Percentiles rank a stretch among this genome's conserved stretches.
Conservation (phyloP, 768 basidiomycete genomes). For the Asterophora lycoperdoides region DNA sequence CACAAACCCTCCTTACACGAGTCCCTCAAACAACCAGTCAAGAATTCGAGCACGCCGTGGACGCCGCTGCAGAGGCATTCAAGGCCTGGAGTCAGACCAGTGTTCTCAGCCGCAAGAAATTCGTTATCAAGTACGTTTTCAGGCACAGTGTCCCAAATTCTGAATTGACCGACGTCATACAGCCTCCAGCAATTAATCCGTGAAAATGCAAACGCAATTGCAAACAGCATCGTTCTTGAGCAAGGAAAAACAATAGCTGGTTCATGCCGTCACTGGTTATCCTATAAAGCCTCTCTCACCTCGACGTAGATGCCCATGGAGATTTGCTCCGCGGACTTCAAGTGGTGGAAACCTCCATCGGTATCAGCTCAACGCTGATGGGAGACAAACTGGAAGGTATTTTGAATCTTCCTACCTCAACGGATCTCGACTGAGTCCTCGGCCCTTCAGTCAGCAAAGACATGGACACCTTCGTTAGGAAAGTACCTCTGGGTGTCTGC, state of each 20-base stretch:
- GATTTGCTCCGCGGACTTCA: slow-evolving; percentile 92
- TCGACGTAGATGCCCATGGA: slow-evolving; percentile 77
- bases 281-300: background rate
- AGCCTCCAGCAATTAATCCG: slow-evolving; percentile 88
- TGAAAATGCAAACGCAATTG: slow-evolving; percentile 80
- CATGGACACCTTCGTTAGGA: slow-evolving; percentile 91
- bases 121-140: slow-evolving; percentile 78
- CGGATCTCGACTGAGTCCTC: slow-evolving; percentile 13
- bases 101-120: slow-evolving; percentile 80
- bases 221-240: slow-evolving; percentile 86
- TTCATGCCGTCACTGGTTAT: slow-evolving; percentile 26
- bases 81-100: slow-evolving; percentile 86
- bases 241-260: slow-evolving; percentile 93
- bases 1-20: slow-evolving; percentile 82
- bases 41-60: slow-evolving; percentile 82
- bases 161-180: background rate
- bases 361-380: slow-evolving; percentile 78
- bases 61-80: slow-evolving; percentile 81
- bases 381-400: slow-evolving; percentile 91
- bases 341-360: slow-evolving; percentile 77
- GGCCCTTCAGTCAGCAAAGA: slow-evolving; percentile 72
- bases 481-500: slow-evolving; percentile 83
- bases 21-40: slow-evolving; percentile 83
- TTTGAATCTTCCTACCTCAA: background rate
- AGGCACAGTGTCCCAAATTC: background rate